phyloP scores from a whole-genome alignment of 23 red algal genomes.

The Gracilaria caudata region DNA sequence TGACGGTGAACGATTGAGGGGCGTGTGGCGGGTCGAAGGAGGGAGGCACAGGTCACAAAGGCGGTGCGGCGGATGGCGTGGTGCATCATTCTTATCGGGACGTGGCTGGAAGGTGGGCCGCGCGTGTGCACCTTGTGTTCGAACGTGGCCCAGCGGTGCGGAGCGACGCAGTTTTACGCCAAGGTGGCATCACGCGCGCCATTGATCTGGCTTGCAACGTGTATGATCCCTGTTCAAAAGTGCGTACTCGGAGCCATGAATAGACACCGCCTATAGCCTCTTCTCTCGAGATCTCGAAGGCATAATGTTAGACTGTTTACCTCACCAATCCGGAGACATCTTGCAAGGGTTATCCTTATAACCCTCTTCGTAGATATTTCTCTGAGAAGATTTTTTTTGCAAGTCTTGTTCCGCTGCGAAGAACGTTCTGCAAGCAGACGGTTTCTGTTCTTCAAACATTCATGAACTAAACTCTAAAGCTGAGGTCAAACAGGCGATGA shows the following conservation, averaged over 20 bases:
- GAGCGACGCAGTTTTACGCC: not conserved
- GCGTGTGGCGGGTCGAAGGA: not conserved
- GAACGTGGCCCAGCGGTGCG: not conserved
- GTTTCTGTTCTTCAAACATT: no score
- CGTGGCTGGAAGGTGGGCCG: constrained; percentile 9
- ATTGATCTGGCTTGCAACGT: constrained; percentile 15
- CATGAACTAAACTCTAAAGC: no score
- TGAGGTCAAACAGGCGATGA: no score
- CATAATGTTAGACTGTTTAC: no score
- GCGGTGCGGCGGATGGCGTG: not conserved
- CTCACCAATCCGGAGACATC: no score
- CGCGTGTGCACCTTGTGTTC: not conserved
- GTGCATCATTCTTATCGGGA: not conserved
- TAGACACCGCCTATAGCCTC: no score
- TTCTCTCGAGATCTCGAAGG: no score
- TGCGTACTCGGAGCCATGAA: not conserved
- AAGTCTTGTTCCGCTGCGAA: no score
- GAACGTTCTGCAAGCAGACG: no score
- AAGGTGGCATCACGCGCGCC: not conserved
- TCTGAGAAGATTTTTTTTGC: no score
- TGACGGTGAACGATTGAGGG: not conserved
- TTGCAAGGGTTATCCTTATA: no score
- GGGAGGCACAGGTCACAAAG: not conserved
- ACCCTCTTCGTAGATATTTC: no score
- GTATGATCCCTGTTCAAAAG: not conserved